Conservation (phyloP, 2,329 filamentous ascomycete genomes). For the Coniochaeta sp. region DNA sequence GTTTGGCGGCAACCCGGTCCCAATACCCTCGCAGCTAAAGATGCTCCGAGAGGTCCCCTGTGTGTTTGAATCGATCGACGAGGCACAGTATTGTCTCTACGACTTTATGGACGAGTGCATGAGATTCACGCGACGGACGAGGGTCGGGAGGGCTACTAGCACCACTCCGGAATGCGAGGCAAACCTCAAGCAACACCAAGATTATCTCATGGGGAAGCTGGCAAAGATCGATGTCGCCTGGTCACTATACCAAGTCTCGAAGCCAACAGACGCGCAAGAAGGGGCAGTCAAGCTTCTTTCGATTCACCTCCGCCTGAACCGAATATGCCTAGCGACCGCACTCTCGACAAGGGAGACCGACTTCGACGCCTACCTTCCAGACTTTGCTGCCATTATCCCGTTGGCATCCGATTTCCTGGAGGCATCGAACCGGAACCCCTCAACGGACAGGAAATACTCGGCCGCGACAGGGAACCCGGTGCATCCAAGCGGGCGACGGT, state of each 20-base stretch:
- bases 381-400: constrained; percentile 30
- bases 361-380: constrained; percentile 26
- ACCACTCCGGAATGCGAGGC: constrained; percentile 17
- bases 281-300: constrained; percentile 22
- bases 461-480: constrained; percentile 6
- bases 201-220: constrained; percentile 22
- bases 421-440: constrained; percentile 3
- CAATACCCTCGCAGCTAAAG: constrained; percentile 28
- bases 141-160: constrained; percentile 18
- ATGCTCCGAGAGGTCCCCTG: constrained; percentile 21
- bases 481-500: constrained; percentile 9
- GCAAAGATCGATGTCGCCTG: constrained; percentile 23
- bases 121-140: constrained; percentile 24
- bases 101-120: constrained; percentile 32
- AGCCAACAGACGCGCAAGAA: constrained; percentile 12
- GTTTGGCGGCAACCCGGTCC: constrained; percentile 28
- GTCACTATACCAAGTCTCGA: constrained; percentile 20
- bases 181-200: constrained; percentile 22
- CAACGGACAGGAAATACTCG: not conserved
- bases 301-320: constrained; percentile 12
- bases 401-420: constrained; percentile 22
- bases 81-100: constrained; percentile 25
- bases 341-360: constrained; percentile 23
- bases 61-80: constrained; percentile 24
- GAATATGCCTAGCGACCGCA: constrained; percentile 17